phyloP scores from a whole-genome alignment of 305 asterid genomes.

The Fraxinus sp. region DNA sequence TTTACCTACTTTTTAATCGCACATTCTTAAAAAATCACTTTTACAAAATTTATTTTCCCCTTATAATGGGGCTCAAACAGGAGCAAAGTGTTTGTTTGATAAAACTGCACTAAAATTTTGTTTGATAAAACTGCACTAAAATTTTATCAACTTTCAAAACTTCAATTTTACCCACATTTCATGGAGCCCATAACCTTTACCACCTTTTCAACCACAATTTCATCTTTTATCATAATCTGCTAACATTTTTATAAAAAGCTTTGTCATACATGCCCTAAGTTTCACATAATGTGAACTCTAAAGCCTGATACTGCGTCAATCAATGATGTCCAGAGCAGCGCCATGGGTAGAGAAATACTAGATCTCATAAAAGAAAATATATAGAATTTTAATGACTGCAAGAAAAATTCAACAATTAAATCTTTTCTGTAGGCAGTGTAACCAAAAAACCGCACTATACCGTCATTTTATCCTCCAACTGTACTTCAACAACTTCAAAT shows the following conservation, averaged over 20 bases:
- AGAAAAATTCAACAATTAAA: background rate
- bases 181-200: background rate
- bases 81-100: background rate
- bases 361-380: background rate
- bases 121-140: background rate
- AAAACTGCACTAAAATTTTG: background rate
- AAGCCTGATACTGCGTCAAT: background rate
- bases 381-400: background rate
- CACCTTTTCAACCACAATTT: background rate
- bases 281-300: constrained; percentile 3
- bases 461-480: constrained; percentile 77
- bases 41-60: background rate
- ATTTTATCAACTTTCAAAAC: background rate
- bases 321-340: constrained; percentile 11
- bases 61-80: background rate
- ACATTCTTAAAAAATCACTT: background rate
- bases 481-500: constrained; percentile 94
- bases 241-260: background rate
- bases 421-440: constrained; percentile 26
- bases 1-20: background rate
- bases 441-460: constrained; percentile 36
- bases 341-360: background rate
- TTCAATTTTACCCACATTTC: background rate
- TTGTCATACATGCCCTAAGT: background rate
- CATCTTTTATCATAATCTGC: background rate